A percentile compares a stretch with the other conserved stretches of the same genome.
These are phyloP conservation scores for Globisporangium barbulae DNA, from an alignment of 352 stramenopile genomes.

Conservation along the genomic window DNA sequence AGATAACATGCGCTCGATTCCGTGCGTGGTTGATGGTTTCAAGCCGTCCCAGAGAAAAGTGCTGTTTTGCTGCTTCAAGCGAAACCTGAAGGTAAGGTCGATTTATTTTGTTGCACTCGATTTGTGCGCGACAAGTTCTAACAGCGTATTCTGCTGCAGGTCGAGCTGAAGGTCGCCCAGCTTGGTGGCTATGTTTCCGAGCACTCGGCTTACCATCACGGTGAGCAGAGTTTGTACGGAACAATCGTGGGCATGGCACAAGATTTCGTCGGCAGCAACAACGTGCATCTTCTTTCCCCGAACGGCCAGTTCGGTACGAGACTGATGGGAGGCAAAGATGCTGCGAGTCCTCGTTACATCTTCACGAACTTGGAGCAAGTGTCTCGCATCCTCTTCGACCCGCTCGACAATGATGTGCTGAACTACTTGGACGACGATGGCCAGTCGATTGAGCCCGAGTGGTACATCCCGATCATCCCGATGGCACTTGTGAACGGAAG, in stretches of 20 bases:
- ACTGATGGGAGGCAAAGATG: conserved; percentile 96
- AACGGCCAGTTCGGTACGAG: conserved; percentile 97
- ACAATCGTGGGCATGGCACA: conserved; percentile 99
- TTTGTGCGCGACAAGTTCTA: not conserved
- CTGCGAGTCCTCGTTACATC: conserved; percentile 92
- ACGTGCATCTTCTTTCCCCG: conserved; percentile 94
- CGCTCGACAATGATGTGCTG: conserved; percentile 89
- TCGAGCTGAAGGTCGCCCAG: conserved; percentile 92
- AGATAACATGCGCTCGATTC: conserved; percentile 97
- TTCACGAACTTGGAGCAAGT: conserved; percentile 91
- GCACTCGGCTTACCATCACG: conserved; percentile 98
- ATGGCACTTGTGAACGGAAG: conserved; percentile 96
- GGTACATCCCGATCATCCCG: conserved; percentile 96
- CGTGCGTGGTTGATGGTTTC: conserved; percentile 95
- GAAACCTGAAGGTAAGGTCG: conserved; percentile 92
- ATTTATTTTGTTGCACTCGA: not conserved
- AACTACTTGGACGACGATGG: conserved; percentile 92
- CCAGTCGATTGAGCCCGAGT: conserved; percentile 90
- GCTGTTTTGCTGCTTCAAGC: conserved; percentile 97
- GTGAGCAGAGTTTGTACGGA: conserved; percentile 91
- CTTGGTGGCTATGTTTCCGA: conserved; percentile 97
- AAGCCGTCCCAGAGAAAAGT: conserved; percentile 99
- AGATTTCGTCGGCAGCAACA: conserved; percentile 98
- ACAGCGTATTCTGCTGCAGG: conserved; percentile 18
- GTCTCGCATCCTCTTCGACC: conserved; percentile 83